phyloP scores from a whole-genome alignment of 1,284 basidiomycete genomes.

The Cystobasidium slooffiae region DNA sequence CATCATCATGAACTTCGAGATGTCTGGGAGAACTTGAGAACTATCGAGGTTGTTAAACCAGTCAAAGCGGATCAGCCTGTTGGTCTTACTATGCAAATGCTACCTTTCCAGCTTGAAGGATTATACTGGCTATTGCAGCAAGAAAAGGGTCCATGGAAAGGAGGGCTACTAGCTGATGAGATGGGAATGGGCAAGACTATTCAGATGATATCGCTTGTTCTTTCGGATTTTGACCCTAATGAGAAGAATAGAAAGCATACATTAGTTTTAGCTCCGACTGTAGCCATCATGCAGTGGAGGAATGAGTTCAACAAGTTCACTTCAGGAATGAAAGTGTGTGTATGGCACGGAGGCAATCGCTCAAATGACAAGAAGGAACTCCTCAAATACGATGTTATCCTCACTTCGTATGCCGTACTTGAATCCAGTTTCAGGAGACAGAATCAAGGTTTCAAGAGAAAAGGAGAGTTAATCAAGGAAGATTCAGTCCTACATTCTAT shows the following conservation, averaged over 20 bases:
- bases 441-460: constrained; percentile 85
- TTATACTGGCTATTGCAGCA: constrained; percentile 95
- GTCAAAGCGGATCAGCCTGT: constrained; percentile 76
- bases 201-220: constrained; percentile 89
- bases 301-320: constrained; percentile 78
- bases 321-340: constrained; percentile 65
- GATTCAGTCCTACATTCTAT: constrained; percentile 82
- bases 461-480: constrained; percentile 84
- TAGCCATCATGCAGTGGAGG: constrained; percentile 97
- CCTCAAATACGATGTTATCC: constrained; percentile 79
- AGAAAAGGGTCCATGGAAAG: constrained; percentile 83
- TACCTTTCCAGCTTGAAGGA: constrained; percentile 85
- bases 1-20: constrained; percentile 62
- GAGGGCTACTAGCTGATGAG: constrained; percentile 93
- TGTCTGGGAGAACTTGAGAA: constrained; percentile 83
- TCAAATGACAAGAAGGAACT: constrained; percentile 68
- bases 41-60: constrained; percentile 69
- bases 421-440: constrained; percentile 94
- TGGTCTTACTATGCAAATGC: constrained; percentile 64
- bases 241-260: constrained; percentile 59
- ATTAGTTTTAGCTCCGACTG: constrained; percentile 76
- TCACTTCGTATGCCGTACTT: constrained; percentile 68
- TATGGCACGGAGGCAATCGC: constrained; percentile 85
- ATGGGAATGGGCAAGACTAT: constrained; percentile 99
- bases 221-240: constrained; percentile 64